Base-by-base conservation (phyloP, 208 protist genomes). In the Strigomonas oncopelti region DNA sequence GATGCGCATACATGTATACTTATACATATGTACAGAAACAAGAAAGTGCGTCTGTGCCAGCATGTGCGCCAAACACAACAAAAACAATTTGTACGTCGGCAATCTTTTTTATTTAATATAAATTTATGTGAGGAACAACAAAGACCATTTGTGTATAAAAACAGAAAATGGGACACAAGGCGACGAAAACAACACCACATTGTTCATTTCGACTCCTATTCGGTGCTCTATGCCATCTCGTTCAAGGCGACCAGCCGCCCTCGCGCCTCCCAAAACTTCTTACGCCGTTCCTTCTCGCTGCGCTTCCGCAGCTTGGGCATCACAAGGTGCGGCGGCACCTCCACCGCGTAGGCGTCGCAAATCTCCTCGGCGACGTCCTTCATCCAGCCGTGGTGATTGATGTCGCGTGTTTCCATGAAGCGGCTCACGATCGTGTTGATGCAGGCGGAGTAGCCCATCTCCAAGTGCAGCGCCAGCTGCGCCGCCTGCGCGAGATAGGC, bases 321-420 rank as follows among this genome's bases (percentile, higher is more conserved):
- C 18, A 81, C 74, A 65, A 91, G 55, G 60, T 77, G 69, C 28
- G 72, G 69, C 25, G 85, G 83, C 24, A 78, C 74, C 67, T 94
- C 85, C n/a, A 88, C 86, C 27, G 87, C 83, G 71, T 87, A 96
- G 22, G 81, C 84, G 59, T 87, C 77, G 71, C 91, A 96, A 5
- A 96, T 32, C 55, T 76, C 46, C 65, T 92, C 87, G 5, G 84
- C 79, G 42, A 86, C 80, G 13, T 52, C 57, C 24, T 79, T 75
- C 67, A 83, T 87, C 16, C 53, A 34, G 38, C 69, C 74, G 48
- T 78, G 64, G 42, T 60, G 59, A 7, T 86, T 45, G 16, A 78
- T 83, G 31, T 92, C 88, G 0, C 88, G 81, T 34, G 77, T 87
- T 18, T 96, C 87, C n/a, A 92, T 67, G 34, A 91, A 74, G 42